A percentile compares a stretch with the other conserved stretches of the same genome.
phyloP scores from a whole-genome alignment of 805 yeast species.

The Ogataea polymorpha region DNA sequence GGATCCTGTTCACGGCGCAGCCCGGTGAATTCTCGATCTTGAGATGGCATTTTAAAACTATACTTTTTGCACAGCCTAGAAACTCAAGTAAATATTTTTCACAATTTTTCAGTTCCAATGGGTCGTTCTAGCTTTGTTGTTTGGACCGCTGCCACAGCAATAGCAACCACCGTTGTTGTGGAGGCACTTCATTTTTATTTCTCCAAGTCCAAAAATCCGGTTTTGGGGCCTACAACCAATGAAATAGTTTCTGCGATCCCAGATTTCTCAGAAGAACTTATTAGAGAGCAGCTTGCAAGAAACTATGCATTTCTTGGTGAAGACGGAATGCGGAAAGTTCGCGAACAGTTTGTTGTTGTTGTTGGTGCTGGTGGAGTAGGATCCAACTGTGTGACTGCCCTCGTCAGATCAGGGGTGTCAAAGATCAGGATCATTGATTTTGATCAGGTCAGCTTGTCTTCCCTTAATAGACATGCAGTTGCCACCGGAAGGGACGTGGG shows the following conservation, averaged over 20 bases:
- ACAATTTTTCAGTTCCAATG: constrained; percentile 1
- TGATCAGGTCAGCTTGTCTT: constrained; percentile 91
- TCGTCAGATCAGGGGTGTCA: constrained; percentile 86
- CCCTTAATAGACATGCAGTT: constrained; percentile 91
- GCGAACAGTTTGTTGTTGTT: constrained; percentile 70
- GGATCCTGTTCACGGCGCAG: background rate
- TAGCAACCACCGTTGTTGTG: constrained; percentile 33
- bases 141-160: constrained; percentile 30
- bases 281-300: constrained; percentile 88
- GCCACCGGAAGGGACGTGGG: constrained; percentile 94
- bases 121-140: constrained; percentile 11
- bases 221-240: background rate
- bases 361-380: constrained; percentile 99
- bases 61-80: background rate
- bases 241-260: constrained; percentile 11
- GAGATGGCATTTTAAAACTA: background rate
- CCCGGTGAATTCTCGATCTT: background rate
- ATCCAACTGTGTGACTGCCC: constrained; percentile 90
- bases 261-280: constrained; percentile 60
- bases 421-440: constrained; percentile 81
- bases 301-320: constrained; percentile 90
- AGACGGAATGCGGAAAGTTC: constrained; percentile 72
- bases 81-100: background rate
- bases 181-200: constrained; percentile 35
- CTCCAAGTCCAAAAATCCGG: constrained; percentile 1